Evolutionary conservation across 176 grass and related monocot genomes (phyloP).

Genomic region (Oryza australiensis): DNA sequence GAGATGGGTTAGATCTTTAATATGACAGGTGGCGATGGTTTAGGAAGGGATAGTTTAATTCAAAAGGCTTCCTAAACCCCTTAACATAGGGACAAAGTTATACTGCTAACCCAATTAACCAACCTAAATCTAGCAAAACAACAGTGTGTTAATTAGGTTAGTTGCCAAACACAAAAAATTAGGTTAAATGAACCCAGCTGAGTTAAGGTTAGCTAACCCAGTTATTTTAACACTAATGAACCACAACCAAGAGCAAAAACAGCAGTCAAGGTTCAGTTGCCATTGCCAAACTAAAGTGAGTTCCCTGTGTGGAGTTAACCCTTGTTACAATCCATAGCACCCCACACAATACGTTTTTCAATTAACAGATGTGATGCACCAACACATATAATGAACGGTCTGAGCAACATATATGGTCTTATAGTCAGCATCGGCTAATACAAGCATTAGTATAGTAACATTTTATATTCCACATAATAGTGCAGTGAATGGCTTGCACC

Average conservation of each 20-base stretch:
- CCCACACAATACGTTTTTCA: background rate
- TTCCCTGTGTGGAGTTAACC: background rate
- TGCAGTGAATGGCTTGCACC: background rate
- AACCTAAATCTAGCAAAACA: background rate
- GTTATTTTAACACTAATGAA: background rate
- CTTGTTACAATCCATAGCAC: background rate
- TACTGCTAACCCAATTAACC: background rate
- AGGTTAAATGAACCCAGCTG: background rate
- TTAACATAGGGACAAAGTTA: background rate
- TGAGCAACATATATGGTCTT: background rate
- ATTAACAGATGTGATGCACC: background rate
- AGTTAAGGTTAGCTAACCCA: background rate
- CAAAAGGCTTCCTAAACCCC: background rate
- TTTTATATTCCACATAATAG: background rate
- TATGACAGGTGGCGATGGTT: background rate
- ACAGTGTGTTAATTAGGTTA: background rate
- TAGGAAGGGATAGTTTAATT: background rate
- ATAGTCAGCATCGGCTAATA: background rate
- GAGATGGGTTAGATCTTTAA: background rate
- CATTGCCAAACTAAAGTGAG: background rate
- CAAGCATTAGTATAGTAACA: slow-evolving; percentile 17
- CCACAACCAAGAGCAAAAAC: background rate
- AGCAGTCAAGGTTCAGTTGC: background rate
- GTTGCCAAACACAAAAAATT: background rate
- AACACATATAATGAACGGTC: background rate